These are phyloP conservation scores for Brachypodium distachyon DNA, from an alignment of 202 grass and related monocot genomes.

Conservation along the genomic window DNA sequence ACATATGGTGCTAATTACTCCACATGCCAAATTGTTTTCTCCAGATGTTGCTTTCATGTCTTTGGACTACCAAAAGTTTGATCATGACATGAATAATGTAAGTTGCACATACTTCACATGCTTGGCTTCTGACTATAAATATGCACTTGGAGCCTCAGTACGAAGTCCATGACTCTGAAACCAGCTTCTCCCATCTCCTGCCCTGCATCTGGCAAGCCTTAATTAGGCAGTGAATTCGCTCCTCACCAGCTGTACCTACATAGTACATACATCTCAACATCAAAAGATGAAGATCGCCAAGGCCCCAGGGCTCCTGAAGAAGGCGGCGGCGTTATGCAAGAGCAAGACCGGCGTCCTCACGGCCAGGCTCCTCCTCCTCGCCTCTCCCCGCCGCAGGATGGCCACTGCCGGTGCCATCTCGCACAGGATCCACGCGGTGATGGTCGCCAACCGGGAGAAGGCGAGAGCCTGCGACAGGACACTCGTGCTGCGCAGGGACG, in stretches of 20 bases:
- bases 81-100: neutral
- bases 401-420: neutral
- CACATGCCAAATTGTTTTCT: too few relatives aligned
- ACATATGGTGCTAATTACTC: too few relatives aligned
- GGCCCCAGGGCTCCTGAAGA: slow-evolving; percentile 24
- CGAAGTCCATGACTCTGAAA: neutral
- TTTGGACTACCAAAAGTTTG: neutral
- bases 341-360: neutral
- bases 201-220: neutral
- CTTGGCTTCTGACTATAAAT: slow-evolving; percentile 14
- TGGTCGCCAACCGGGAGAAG: neutral
- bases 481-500: neutral
- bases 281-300: slow-evolving; percentile 30
- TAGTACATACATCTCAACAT: neutral
- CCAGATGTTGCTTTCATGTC: neutral
- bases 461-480: neutral
- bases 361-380: slow-evolving; percentile 11
- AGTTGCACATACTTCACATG: neutral
- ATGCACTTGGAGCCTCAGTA: neutral
- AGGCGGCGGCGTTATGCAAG: slow-evolving; percentile 12
- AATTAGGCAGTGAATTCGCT: neutral
- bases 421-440: neutral
- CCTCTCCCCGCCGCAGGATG: neutral
- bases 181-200: neutral
- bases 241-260: too few relatives aligned